Evolutionary conservation across 345 rosid genomes (phyloP).

Genomic region (Gossypium mustelinum): DNA sequence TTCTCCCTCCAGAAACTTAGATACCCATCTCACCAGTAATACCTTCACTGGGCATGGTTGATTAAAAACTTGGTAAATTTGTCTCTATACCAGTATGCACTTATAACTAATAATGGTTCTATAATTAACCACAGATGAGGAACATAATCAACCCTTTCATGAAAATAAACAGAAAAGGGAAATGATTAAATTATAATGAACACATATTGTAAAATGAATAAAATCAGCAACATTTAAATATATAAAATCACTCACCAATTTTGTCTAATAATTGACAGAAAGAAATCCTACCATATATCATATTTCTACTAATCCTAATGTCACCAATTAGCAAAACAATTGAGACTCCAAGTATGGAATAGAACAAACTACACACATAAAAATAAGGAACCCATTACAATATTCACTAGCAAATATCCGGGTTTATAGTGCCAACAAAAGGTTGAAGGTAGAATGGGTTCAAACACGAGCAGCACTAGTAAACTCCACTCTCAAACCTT

Average conservation of each 20-base stretch:
- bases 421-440: background rate
- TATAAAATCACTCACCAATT: background rate
- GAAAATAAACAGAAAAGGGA: background rate
- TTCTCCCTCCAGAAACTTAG: background rate
- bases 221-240: background rate
- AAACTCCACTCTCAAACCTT: background rate
- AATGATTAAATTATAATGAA: background rate
- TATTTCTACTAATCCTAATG: background rate
- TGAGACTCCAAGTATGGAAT: background rate
- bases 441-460: background rate
- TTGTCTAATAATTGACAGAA: background rate
- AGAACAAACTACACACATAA: background rate
- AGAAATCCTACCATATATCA: slow-evolving; percentile 1
- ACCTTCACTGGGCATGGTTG: background rate
- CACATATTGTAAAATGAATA: background rate
- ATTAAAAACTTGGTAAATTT: background rate
- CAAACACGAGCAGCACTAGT: background rate
- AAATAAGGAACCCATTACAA: background rate
- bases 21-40: slow-evolving; percentile 7
- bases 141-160: background rate
- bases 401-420: background rate
- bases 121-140: background rate
- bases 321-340: background rate
- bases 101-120: background rate
- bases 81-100: background rate